A percentile compares a stretch with the other conserved stretches of the same genome.
Evolutionary conservation across 2,329 filamentous ascomycete species (phyloP).

Genomic region (Magnaporthiopsis incrustans): DNA sequence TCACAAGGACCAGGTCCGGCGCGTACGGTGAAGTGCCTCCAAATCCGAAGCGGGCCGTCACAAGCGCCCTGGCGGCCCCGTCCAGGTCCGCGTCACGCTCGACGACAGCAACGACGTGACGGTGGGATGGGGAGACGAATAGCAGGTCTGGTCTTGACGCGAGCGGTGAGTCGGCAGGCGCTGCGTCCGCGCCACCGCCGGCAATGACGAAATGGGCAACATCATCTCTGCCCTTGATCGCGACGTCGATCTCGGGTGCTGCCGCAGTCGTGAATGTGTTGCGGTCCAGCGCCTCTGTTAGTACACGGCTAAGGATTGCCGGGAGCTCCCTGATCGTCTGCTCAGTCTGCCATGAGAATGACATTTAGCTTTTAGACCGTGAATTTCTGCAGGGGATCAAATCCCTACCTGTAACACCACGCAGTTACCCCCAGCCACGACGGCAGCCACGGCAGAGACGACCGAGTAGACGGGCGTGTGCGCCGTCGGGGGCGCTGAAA

Average conservation of each 20-base stretch:
- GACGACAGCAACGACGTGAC: conserved; percentile 44
- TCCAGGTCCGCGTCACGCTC: conserved; percentile 50
- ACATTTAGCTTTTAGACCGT: no score
- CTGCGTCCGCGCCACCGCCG: no score
- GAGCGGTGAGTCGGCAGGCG: no score
- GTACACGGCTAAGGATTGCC: conserved; percentile 14
- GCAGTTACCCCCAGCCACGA: conserved; percentile 28
- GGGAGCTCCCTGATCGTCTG: conserved; percentile 15
- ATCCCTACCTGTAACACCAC: conserved; percentile 23
- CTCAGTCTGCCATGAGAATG: neutral
- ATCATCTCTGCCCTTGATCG: neutral
- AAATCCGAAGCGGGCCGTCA: conserved; percentile 45
- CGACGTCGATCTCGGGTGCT: neutral
- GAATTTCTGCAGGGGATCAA: conserved; percentile 12
- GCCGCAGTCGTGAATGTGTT: conserved; percentile 16
- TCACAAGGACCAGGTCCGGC: conserved; percentile 56
- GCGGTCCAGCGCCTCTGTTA: conserved; percentile 17
- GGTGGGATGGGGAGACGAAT: neutral
- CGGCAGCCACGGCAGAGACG: conserved; percentile 23
- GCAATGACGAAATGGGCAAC: neutral
- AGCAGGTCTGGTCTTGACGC: no score
- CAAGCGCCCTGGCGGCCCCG: conserved; percentile 43
- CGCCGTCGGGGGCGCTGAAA: conserved; percentile 15
- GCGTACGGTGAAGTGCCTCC: conserved; percentile 51
- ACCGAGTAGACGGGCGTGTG: conserved; percentile 25